Evolutionary conservation across 2,329 filamentous ascomycete species (phyloP), one percentile per base, ranked within the genome.

Genomic region (Lasiodiplodia sp.): DNA sequence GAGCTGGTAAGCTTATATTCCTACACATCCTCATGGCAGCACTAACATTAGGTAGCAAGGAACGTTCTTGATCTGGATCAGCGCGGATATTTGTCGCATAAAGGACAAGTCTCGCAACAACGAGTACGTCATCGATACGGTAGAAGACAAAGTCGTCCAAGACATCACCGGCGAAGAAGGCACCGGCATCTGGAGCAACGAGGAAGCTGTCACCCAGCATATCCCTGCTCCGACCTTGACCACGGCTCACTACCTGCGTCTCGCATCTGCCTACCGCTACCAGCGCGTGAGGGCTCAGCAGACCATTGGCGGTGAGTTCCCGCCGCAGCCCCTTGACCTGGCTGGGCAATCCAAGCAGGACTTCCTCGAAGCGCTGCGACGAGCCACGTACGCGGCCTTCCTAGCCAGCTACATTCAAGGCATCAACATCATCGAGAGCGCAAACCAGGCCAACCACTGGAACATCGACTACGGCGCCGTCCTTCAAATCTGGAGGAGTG

Each of bases 91-190:
- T 53, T 87, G 87, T 71, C 81, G 81, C 49, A 85, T 83, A 12
- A 85, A 83, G 73, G 84, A 85, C 71, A 64, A 70, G 12, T 68
- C n/a, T 23, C 65, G 63, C 4, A 56, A 68, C 4, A 79, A 79
- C 14, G 76, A 81, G 65, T 84, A 87, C 44, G 85, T 92, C 0
- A 82, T 92, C 1, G 85, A 86, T 34, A 82, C 87, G 23, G 85
- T 92, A 1, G 84, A 88, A 65, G 90, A 92, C 77, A 91, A 91
- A 74, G 90, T 92, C 0, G 89, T 92, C 0, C 90, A 92, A 77
- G 90, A 92, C 71, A 85, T 87, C 23, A 88, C 89, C 38, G 84
- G 87, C 64, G 87, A 87, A 51, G 90, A 92, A 75, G 89, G 90
- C 0, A 92, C 90, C 0, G 87, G 89, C 0, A 84, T 87, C 58